These are phyloP conservation scores for Sporobolomyces roseus DNA, from an alignment of 768 basidiomycete genomes.

Conservation along the genomic window DNA sequence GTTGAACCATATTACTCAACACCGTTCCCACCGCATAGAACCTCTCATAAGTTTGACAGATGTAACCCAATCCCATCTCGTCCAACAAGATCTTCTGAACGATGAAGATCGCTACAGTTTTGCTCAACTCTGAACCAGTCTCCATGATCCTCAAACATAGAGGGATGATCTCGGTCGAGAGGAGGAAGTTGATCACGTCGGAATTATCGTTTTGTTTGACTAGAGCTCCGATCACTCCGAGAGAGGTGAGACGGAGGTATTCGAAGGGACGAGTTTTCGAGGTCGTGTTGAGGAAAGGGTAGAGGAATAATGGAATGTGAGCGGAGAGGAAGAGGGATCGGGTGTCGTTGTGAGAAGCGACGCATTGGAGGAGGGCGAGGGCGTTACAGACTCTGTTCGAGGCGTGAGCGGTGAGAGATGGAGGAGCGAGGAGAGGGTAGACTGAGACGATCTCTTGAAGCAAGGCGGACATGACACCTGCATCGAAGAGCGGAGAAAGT, in stretches of 20 bases:
- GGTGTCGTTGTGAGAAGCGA: conserved; percentile 94
- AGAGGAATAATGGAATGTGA: conserved; percentile 90
- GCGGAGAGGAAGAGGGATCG: conserved; percentile 88
- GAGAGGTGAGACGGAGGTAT: conserved; percentile 94
- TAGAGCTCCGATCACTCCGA: conserved; percentile 98
- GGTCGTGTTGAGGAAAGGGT: conserved; percentile 97
- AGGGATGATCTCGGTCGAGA: conserved; percentile 98
- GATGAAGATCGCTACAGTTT: conserved; percentile 99
- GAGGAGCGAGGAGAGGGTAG: conserved; percentile 90
- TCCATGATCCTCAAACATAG: conserved; percentile 99
- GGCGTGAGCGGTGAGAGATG: conserved; percentile 92
- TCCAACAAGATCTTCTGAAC: conserved; percentile 94
- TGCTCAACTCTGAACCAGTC: conserved; percentile 94
- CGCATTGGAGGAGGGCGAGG: conserved; percentile 92
- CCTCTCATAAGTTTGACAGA: conserved; percentile 99
- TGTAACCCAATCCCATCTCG: conserved; percentile 95
- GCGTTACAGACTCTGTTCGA: conserved; percentile 99
- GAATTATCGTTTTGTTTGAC: conserved; percentile 99
- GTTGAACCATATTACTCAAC: conserved; percentile 96
- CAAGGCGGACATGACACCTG: conserved; percentile 95
- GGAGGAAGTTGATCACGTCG: conserved; percentile 96
- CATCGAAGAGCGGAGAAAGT: not conserved
- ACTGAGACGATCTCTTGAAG: conserved; percentile 98
- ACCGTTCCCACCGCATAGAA: conserved; percentile 99
- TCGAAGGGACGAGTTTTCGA: conserved; percentile 99